Evolutionary conservation across 2,329 filamentous ascomycete species (phyloP), one percentile per base, ranked within the genome.

Genomic region (Trichoderma aggressivum): DNA sequence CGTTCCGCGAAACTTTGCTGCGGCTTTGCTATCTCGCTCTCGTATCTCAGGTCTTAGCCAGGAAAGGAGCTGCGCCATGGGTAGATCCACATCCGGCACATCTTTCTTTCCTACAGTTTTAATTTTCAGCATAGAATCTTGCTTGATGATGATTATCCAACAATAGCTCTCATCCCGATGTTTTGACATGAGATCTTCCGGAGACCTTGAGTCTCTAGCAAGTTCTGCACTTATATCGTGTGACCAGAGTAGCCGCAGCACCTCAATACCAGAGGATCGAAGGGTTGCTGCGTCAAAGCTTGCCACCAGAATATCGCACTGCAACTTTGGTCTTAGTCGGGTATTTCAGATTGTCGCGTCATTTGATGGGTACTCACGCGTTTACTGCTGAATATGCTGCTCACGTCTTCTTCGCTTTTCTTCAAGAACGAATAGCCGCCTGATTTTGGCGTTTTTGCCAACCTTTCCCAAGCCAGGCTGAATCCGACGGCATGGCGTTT

Each of bases 131-230:
- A 84, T 90, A 76, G 81, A 90, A 81, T 88, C 92, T 72, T 89
- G 91, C 79, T 97, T 97, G 77, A 97, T 90, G 73, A 97, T 92
- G 47, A 98, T 89, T 72, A 97, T 89, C 93, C 94, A 98, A 30
- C 88, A 91, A 79, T 97, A 92, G 32, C 86, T 86, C 75, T 94
- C 91, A 70, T 94, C 92, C 16, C 91, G 87, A 77, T 97, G 92
- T 77, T 90, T 90, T 32, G 90, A 88, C 16, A 93, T 85, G 12
- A 97, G 84, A 73, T 96, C 93, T 83, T 97, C 94, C 0, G 92
- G 87, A 0, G 92, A 94, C 21, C 91, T 88, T 0, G 92, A 88
- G 77, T 97, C 93, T 32, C 90, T 88, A 7, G 94, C 93, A 34
- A 99, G 86, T 82, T 99, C 96, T 6, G 95, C 94, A 72, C 91